Conservation (phyloP, 306 rosid genomes). For the Leucaena leucocephala region DNA sequence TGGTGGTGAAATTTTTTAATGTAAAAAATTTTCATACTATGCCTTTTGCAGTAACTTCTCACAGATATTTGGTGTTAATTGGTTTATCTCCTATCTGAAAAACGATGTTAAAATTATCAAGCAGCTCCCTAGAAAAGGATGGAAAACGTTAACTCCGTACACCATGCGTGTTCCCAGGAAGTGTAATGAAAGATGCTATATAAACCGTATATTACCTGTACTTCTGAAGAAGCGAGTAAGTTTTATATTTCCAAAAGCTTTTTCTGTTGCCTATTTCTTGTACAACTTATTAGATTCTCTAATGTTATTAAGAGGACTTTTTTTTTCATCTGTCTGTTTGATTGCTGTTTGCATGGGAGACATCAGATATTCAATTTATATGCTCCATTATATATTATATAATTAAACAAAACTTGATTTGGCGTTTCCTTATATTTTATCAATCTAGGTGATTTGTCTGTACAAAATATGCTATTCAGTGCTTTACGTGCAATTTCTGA, state of each 20-base stretch:
- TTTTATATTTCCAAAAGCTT: slow-evolving; percentile 46
- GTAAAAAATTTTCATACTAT: slow-evolving; percentile 36
- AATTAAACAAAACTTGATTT: background rate
- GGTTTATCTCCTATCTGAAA: slow-evolving; percentile 78
- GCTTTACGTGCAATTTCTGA: slow-evolving; percentile 1
- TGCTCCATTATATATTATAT: background rate
- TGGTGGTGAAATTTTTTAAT: slow-evolving; percentile 7
- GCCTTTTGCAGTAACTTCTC: slow-evolving; percentile 82
- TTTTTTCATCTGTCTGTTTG: slow-evolving; percentile 20
- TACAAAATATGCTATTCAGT: background rate
- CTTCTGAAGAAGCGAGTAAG: slow-evolving; percentile 93
- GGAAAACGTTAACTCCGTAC: slow-evolving; percentile 62
- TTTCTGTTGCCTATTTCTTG: slow-evolving; percentile 26
- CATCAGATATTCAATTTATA: background rate
- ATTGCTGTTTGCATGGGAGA: slow-evolving; percentile 32
- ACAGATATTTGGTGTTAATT: slow-evolving; percentile 86
- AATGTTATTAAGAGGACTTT: slow-evolving; percentile 8
- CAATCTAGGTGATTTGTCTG: background rate
- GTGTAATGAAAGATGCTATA: slow-evolving; percentile 92
- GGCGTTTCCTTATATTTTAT: background rate
- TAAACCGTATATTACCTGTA: slow-evolving; percentile 80
- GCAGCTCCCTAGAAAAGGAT: slow-evolving; percentile 78
- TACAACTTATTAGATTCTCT: slow-evolving; percentile 23
- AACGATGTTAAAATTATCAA: slow-evolving; percentile 86
- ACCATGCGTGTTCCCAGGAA: slow-evolving; percentile 96